phyloP scores from a whole-genome alignment of 2,329 filamentous ascomycete species.

The Penicillium psychrosexuale region DNA sequence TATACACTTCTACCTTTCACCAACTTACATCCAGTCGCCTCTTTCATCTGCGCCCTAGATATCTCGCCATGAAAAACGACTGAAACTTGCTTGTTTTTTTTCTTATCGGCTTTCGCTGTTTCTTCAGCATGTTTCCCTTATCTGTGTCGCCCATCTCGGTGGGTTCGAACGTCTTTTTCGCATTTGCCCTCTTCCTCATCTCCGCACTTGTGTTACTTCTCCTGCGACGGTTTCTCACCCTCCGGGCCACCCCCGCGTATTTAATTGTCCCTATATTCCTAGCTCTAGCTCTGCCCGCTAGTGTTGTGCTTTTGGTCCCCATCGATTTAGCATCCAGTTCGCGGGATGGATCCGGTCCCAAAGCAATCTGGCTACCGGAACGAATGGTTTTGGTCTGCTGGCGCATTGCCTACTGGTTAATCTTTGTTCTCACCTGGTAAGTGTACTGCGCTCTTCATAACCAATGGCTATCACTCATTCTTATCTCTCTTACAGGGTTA shows the following conservation, averaged over 20 bases:
- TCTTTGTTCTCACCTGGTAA: constrained; percentile 90
- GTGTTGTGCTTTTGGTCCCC: constrained; percentile 86
- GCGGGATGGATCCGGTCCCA: constrained; percentile 65
- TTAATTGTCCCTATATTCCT: constrained; percentile 91
- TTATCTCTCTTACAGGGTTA: constrained; percentile 59
- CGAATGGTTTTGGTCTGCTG: constrained; percentile 79
- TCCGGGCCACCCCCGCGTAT: constrained; percentile 86
- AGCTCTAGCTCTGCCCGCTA: constrained; percentile 86
- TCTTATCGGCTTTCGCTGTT: constrained; percentile 1
- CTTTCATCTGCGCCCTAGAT: constrained; percentile 8
- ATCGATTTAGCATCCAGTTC: constrained; percentile 91
- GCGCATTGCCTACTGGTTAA: constrained; percentile 96
- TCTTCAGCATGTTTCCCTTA: constrained; percentile 29
- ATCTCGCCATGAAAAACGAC: constrained; percentile 18
- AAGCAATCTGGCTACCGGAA: constrained; percentile 84
- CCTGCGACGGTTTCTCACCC: constrained; percentile 82
- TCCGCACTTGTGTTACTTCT: constrained; percentile 76
- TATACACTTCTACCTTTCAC: constrained; percentile 8
- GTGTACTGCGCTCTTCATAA: constrained; percentile 19
- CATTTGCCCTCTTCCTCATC: constrained; percentile 68
- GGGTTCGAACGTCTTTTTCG: constrained; percentile 75
- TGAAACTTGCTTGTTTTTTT: constrained; percentile 2
- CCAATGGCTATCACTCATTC: constrained; percentile 7
- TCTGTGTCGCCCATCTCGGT: constrained; percentile 53
- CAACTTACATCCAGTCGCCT: constrained; percentile 10